Conservation (phyloP, 2,329 filamentous ascomycete species). For the Helotiales sp. region DNA sequence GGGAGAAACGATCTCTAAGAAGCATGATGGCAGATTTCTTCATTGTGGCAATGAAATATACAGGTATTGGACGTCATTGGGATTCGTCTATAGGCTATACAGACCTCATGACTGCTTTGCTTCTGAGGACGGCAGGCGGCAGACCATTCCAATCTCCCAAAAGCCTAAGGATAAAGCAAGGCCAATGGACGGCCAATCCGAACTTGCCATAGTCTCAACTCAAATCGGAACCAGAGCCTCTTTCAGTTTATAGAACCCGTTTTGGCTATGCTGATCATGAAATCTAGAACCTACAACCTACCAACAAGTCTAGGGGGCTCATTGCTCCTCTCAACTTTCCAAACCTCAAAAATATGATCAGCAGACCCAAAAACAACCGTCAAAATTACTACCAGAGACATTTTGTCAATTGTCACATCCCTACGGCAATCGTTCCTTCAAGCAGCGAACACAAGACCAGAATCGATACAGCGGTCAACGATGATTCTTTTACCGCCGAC, state of each 20-base stretch:
- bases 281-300: background rate
- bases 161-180: background rate
- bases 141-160: background rate
- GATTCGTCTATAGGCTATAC: background rate
- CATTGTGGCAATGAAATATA: background rate
- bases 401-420: background rate
- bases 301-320: too few relatives aligned
- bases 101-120: background rate
- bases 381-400: background rate
- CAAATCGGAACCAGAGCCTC: background rate
- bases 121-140: too few relatives aligned
- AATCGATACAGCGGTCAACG: background rate
- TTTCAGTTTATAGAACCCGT: background rate
- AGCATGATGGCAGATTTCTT: background rate
- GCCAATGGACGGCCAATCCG: too few relatives aligned
- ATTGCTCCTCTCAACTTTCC: too few relatives aligned
- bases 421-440: background rate
- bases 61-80: background rate
- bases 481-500: background rate
- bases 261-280: background rate
- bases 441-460: background rate
- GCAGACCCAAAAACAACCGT: background rate
- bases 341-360: background rate
- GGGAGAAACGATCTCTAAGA: background rate
- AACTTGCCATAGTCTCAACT: too few relatives aligned